Evolutionary conservation across 495 filamentous ascomycete species (phyloP), one percentile per base, ranked within the genome.

Genomic region (Trichoderma erinaceum): DNA sequence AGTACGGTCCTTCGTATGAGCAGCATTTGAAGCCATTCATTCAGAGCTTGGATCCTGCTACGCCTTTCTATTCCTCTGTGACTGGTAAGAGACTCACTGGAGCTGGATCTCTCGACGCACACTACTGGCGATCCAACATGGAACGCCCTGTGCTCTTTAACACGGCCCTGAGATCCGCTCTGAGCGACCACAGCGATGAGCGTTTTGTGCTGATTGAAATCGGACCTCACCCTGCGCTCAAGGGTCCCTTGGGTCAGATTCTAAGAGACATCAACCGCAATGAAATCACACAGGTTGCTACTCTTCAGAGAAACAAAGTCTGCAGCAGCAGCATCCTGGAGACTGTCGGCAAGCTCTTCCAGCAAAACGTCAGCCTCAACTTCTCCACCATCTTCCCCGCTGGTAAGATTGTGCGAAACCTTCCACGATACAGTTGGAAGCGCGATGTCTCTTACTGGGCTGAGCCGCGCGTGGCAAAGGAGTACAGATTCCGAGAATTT

Each of bases 181-280:
- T 46, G 0, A 4, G 18, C 18, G 43, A 18, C 43, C 35, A 38
- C 5, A 7, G 43, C 43, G 43, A 15, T 13, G 43, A 11, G 12
- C 67, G 67, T 6, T 48, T 69, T 13, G 41, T 78, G 0, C 73
- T 82, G 56, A 35, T 84, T 1, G 83, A 85, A 50, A 71, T 85
- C 46, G 82, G 82, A 0, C 82, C 82, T 23, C 80, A 84, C 50
- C 72, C 77, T 0, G 75, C 79, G 0, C 76, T 83, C 12, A 71
- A 70, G n/a, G 65, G 65, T 4, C 65, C 65, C 8, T 11, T 66
- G 18, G n/a, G 64, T 10, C 64, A 66, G 23, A 46, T 66, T 21
- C 35, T 38, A 10, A 38, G 35, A 38, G 35, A 44, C 41, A 8
- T n/a, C 18, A 16, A 25, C 13, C 7, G 21, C 58, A 15, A 25